Percentiles rank a stretch among this genome's conserved stretches.
Conservation (phyloP, 2,329 filamentous ascomycete species). For the Aureobasidium zeae region DNA sequence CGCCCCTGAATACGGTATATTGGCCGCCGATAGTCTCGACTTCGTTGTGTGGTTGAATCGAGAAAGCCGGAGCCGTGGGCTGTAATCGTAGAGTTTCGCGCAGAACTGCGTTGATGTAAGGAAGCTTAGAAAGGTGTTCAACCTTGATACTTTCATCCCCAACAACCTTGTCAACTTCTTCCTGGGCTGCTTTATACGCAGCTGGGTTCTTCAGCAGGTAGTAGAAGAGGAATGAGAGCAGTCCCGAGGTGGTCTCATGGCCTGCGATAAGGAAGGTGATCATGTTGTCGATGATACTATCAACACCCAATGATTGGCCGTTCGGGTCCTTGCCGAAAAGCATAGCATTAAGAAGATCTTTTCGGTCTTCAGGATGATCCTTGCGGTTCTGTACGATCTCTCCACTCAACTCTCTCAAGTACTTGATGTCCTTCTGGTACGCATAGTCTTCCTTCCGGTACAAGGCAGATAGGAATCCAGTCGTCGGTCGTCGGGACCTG, state of each 20-base stretch:
- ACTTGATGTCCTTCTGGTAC: slow-evolving; percentile 46
- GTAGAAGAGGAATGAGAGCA: slow-evolving; percentile 57
- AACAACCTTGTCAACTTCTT: slow-evolving; percentile 59
- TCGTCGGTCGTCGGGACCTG: slow-evolving; percentile 42
- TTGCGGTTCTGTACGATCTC: slow-evolving; percentile 54
- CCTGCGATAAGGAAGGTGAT: slow-evolving; percentile 59
- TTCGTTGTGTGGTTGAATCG: slow-evolving; percentile 46
- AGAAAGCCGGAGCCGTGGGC: slow-evolving; percentile 51
- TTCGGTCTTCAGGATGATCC: slow-evolving; percentile 44
- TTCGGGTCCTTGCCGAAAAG: slow-evolving; percentile 59
- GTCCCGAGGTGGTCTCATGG: slow-evolving; percentile 62
- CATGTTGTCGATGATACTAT: slow-evolving; percentile 59
- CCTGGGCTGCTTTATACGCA: slow-evolving; percentile 50
- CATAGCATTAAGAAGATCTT: slow-evolving; percentile 63
- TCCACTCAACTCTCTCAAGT: slow-evolving; percentile 46
- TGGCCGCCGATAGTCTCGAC: slow-evolving; percentile 48
- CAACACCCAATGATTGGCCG: slow-evolving; percentile 53
- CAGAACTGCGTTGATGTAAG: slow-evolving; percentile 57
- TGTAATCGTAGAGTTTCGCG: slow-evolving; percentile 54
- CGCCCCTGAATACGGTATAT: slow-evolving; percentile 48
- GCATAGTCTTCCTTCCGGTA: slow-evolving; percentile 37
- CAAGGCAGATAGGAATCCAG: slow-evolving; percentile 33
- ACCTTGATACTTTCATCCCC: slow-evolving; percentile 49
- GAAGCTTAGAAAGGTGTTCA: slow-evolving; percentile 54
- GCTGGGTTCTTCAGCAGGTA: slow-evolving; percentile 55